Evolutionary conservation across 176 grass and related monocot genomes (phyloP).

Genomic region (Leersia perrieri): DNA sequence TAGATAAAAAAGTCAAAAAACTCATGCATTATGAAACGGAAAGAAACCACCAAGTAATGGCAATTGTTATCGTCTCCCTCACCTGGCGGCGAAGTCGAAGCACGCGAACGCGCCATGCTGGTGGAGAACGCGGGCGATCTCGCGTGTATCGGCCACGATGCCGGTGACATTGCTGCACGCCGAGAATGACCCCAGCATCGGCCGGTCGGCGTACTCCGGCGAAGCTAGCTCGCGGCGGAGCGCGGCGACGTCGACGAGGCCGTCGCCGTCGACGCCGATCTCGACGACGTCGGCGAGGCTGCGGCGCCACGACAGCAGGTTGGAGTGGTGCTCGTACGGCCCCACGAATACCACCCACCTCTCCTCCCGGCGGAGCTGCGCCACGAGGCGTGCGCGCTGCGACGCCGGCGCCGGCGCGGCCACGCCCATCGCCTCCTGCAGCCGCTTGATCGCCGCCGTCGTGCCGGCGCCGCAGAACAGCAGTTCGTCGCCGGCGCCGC

Average conservation of each 20-base stretch:
- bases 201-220: constrained; percentile 31
- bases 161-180: constrained; percentile 92
- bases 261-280: constrained; percentile 46
- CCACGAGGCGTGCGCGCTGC: constrained; percentile 26
- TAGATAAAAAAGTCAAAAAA: no score
- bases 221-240: constrained; percentile 32
- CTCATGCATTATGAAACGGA: no score
- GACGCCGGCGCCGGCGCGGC: constrained; percentile 30
- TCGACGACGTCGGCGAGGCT: constrained; percentile 75
- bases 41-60: no score
- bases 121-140: constrained; percentile 59
- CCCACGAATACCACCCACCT: constrained; percentile 81
- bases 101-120: constrained; percentile 73
- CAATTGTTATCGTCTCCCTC: not conserved
- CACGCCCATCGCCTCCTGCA: constrained; percentile 73
- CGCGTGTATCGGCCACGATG: constrained; percentile 52
- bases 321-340: constrained; percentile 87
- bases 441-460: constrained; percentile 75
- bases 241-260: constrained; percentile 50
- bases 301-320: constrained; percentile 78
- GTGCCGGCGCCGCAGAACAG: constrained; percentile 68
- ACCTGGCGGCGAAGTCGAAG: constrained; percentile 91
- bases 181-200: constrained; percentile 84
- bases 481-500: constrained; percentile 40
- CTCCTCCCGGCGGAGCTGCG: constrained; percentile 45